Percentiles rank a stretch among this genome's conserved stretches.
These are phyloP conservation scores for Fraxinus albicans DNA, from an alignment of 305 asterid species.

Conservation along the genomic window DNA sequence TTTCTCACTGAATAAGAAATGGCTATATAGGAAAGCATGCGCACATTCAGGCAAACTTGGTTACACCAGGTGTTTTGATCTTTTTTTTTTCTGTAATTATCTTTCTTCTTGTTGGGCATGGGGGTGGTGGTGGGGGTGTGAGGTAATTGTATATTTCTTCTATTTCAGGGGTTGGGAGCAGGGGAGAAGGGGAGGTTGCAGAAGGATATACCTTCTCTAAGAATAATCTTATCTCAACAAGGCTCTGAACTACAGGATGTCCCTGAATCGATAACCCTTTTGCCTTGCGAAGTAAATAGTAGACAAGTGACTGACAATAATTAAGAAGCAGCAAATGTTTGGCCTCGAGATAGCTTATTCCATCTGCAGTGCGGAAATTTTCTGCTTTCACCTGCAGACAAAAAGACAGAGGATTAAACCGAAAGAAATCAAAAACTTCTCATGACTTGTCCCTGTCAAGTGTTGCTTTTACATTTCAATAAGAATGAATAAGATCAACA, in stretches of 20 bases:
- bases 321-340: conserved; percentile 78
- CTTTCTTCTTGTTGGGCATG: neutral
- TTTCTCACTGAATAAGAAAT: neutral
- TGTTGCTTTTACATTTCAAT: neutral
- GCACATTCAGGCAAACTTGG: neutral
- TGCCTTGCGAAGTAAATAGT: conserved; percentile 77
- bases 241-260: conserved; percentile 88
- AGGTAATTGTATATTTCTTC: neutral
- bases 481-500: neutral
- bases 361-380: conserved; percentile 63
- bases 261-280: conserved; percentile 79
- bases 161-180: neutral
- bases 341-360: conserved; percentile 84
- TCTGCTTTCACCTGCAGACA: conserved; percentile 62
- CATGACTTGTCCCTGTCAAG: neutral
- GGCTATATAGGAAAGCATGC: neutral
- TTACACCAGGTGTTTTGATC: neutral
- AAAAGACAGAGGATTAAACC: conserved; percentile 1
- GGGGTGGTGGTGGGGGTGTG: neutral
- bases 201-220: conserved; percentile 67
- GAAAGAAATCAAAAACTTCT: too few relatives aligned
- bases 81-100: neutral
- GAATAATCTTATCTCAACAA: conserved; percentile 80
- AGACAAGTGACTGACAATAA: conserved; percentile 88
- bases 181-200: neutral